Base-by-base conservation (phyloP, 2,329 filamentous ascomycete genomes). In the Claviceps sp. region DNA sequence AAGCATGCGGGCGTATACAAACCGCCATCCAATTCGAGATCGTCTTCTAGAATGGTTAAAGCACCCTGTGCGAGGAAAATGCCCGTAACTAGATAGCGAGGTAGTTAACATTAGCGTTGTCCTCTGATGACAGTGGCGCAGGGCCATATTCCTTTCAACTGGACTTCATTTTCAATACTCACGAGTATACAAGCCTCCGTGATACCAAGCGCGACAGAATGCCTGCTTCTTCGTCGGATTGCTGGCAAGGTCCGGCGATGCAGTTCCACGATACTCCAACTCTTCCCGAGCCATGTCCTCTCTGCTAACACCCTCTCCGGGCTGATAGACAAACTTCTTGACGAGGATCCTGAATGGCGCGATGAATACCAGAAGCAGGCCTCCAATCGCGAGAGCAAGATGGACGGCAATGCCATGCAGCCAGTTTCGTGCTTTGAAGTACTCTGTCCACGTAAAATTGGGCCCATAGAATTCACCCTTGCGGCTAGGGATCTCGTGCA, bases 1-100 rank as follows among this genome's bases (percentile, higher is more conserved):
- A 90, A 68, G 51, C 78, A 85, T 0, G 85, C 83, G 0, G 86
- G 81, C 1, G 87, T 90, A 55, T 86, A 78, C 24, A 88, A 69
- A 2, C 85, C 86, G 18, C 85, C 85, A 1, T 72, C 72, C 13
- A 87, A 67, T 38, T 73, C 65, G 13, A 79, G 67, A 14, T 81
- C 74, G 41, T 85, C 82, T 53, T 84, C 72, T 16, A 89, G 68
- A 36, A 90, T 70, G 0, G 81, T 80, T 41, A 77, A 68, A 4
- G 84, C 85, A 13, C 77, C 85, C 59, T 88, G 75, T 2, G 76
- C 75, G 14, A 87, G 61, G 30, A 84, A 72, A 18, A 82, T 61
- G 0, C 76, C 86, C 4, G 85, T 89, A 49, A 87, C 81, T 84
- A 49, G 18, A 14, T 41, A 5, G 24, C 30, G 30, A 34, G 30